Percentiles rank a stretch among this genome's conserved stretches.
Evolutionary conservation across 148 eudicot species (phyloP).

Genomic region (Cornus kousa): DNA sequence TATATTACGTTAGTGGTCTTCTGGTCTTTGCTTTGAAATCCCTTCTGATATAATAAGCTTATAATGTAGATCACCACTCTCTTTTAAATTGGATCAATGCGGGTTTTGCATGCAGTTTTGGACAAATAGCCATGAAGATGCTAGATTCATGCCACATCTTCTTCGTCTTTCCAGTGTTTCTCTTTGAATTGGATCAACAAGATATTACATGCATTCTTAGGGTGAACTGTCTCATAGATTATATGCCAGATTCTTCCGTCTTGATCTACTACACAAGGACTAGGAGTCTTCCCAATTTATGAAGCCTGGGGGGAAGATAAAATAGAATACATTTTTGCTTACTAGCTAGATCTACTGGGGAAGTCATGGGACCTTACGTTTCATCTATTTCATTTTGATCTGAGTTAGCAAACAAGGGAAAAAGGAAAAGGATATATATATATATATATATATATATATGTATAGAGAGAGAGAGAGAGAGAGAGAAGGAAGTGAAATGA

Average conservation of each 20-base stretch:
- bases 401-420: too few relatives aligned
- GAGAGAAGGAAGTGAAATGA: too few relatives aligned
- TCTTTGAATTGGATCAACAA: background rate
- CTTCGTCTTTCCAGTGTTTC: background rate
- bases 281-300: background rate
- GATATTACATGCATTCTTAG: background rate
- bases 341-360: background rate
- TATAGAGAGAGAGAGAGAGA: too few relatives aligned
- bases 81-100: background rate
- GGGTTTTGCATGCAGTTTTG: background rate
- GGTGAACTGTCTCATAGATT: background rate
- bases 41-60: background rate
- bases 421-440: too few relatives aligned
- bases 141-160: background rate
- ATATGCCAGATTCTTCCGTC: background rate
- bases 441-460: too few relatives aligned
- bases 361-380: background rate
- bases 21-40: background rate
- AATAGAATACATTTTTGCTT: background rate
- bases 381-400: background rate
- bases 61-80: background rate
- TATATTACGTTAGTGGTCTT: background rate
- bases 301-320: conserved; percentile 9
- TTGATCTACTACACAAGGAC: background rate
- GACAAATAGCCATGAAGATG: background rate